A percentile compares a stretch with the other conserved stretches of the same genome.
These are phyloP conservation scores for Amanita molliuscula DNA, from an alignment of 768 basidiomycete species.

Conservation along the genomic window DNA sequence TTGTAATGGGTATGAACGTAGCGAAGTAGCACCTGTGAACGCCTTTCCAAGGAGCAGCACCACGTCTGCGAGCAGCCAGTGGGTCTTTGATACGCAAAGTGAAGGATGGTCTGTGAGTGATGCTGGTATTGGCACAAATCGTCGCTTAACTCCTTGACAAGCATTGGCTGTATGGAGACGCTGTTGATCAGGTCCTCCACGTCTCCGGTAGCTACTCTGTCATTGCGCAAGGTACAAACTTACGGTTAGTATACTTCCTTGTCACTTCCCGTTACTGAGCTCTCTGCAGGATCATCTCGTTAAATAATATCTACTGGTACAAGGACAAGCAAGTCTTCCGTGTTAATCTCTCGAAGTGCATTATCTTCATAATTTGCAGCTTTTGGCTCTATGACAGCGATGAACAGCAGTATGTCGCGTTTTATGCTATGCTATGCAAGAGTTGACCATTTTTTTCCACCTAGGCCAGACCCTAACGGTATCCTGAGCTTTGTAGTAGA, in stretches of 20 bases:
- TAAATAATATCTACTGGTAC: conserved; percentile 57
- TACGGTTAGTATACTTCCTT: conserved; percentile 25
- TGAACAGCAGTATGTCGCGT: conserved; percentile 24
- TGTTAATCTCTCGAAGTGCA: neutral
- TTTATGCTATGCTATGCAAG: neutral
- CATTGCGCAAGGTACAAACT: conserved; percentile 35
- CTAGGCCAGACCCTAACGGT: conserved; percentile 44
- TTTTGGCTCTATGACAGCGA: conserved; percentile 55
- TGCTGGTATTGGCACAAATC: neutral
- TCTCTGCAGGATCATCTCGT: conserved; percentile 38
- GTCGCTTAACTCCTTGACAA: conserved; percentile 10
- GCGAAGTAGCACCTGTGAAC: conserved; percentile 50
- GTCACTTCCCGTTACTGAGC: neutral
- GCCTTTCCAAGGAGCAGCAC: conserved; percentile 42
- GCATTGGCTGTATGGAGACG: conserved; percentile 36
- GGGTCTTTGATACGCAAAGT: conserved; percentile 45
- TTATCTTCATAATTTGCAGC: conserved; percentile 17
- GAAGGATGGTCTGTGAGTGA: conserved; percentile 35
- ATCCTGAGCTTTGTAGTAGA: conserved; percentile 42
- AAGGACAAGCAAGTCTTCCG: conserved; percentile 34
- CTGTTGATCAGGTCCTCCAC: conserved; percentile 32
- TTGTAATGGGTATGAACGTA: conserved; percentile 12
- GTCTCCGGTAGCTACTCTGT: conserved; percentile 46
- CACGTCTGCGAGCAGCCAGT: conserved; percentile 30
- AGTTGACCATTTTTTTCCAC: neutral